Evolutionary conservation across 179 eudicot species (phyloP).

Genomic region (Beta corolliflora): DNA sequence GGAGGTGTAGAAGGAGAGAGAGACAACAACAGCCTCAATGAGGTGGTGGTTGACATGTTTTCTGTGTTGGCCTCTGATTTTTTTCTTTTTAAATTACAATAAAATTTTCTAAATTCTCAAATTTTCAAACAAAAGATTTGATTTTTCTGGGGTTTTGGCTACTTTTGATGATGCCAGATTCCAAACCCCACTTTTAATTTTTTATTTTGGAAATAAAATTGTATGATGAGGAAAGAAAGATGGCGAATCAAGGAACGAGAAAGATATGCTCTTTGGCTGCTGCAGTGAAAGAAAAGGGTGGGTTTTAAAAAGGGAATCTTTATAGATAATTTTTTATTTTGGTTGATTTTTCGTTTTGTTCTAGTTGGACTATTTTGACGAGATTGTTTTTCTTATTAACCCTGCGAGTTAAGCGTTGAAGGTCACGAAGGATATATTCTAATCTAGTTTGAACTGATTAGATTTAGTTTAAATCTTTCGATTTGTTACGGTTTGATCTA

Average conservation of each 20-base stretch:
- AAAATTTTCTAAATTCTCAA: too few species aligned
- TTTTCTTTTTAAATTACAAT: neutral
- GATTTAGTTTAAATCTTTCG: too few species aligned
- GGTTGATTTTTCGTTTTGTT: neutral
- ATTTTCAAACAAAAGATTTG: neutral
- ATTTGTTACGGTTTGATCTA: too few species aligned
- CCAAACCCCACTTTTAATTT: neutral
- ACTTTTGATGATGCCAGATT: slow-evolving; percentile 11
- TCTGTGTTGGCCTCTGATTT: neutral
- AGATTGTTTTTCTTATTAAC: too few species aligned
- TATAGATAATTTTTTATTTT: neutral
- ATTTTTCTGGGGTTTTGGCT: slow-evolving; percentile 9
- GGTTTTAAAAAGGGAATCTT: neutral
- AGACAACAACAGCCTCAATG: slow-evolving; percentile 39
- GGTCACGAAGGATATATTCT: too few species aligned
- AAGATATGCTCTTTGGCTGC: neutral
- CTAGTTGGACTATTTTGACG: too few species aligned
- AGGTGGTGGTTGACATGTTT: slow-evolving; percentile 38
- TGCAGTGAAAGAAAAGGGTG: neutral
- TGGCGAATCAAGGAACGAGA: slow-evolving; percentile 16
- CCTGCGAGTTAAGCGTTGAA: too few species aligned
- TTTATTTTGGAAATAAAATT: neutral
- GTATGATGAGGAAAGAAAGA: slow-evolving; percentile 23
- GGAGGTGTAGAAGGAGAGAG: slow-evolving; percentile 19
- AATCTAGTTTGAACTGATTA: too few species aligned